These are phyloP conservation scores for Ustulina deusta DNA, from an alignment of 2,329 filamentous ascomycete species.

Conservation along the genomic window DNA sequence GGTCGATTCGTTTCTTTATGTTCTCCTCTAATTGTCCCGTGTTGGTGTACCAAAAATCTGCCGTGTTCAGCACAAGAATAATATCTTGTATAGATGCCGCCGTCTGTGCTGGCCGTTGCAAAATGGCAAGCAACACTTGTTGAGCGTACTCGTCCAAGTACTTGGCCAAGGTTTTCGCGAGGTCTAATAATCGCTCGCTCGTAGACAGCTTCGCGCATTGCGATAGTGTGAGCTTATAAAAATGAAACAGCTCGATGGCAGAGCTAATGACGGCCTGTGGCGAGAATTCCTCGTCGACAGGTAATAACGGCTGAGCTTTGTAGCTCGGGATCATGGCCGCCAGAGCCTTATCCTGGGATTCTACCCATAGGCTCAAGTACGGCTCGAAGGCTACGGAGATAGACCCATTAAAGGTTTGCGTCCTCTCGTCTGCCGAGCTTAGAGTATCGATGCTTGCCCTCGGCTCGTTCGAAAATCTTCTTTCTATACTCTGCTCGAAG, in stretches of 20 bases:
- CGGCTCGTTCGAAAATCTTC: constrained; percentile 78
- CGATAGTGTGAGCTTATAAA: constrained; percentile 91
- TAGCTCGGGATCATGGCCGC: constrained; percentile 88
- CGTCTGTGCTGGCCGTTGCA: constrained; percentile 67
- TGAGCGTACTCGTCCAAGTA: constrained; percentile 97
- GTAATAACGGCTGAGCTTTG: constrained; percentile 81
- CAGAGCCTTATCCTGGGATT: constrained; percentile 92
- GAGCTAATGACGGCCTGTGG: constrained; percentile 90
- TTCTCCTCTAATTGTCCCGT: constrained; percentile 94
- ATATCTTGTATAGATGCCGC: constrained; percentile 76
- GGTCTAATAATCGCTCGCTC: constrained; percentile 84
- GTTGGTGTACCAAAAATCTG: constrained; percentile 96
- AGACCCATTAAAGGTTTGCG: constrained; percentile 84
- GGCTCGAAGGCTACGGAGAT: constrained; percentile 98
- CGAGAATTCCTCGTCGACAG: constrained; percentile 91
- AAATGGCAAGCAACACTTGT: constrained; percentile 82
- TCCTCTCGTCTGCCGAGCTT: constrained; percentile 79
- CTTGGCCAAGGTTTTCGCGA: constrained; percentile 87
- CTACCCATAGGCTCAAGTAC: constrained; percentile 96
- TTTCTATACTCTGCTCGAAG: constrained; percentile 93
- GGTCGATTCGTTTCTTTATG: constrained; percentile 90
- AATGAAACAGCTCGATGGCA: constrained; percentile 96
- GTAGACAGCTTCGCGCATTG: constrained; percentile 98
- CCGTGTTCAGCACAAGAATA: constrained; percentile 91
- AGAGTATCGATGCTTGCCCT: constrained; percentile 91